Conservation (phyloP, 495 filamentous ascomycete species). For the Lasiosphaeriaceae sp. region DNA sequence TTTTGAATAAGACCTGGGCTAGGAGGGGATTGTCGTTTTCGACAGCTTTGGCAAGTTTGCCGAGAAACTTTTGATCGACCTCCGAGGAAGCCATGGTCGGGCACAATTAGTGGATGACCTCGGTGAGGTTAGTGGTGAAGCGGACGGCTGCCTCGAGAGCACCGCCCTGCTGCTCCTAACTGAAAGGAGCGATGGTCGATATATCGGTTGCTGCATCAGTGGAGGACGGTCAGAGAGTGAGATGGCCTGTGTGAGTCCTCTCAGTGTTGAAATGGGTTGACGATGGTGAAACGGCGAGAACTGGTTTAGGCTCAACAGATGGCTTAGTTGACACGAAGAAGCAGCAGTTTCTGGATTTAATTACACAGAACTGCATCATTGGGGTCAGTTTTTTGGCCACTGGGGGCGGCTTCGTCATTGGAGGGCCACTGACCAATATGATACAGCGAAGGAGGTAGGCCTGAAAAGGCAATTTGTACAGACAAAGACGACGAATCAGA, state of each 20-base stretch:
- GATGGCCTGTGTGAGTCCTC: too few relatives aligned
- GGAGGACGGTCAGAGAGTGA: neutral
- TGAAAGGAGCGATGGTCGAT: conserved; percentile 29
- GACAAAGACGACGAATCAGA: conserved; percentile 24
- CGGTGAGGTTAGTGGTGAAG: too few relatives aligned
- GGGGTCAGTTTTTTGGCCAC: conserved; percentile 28
- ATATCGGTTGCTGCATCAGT: neutral
- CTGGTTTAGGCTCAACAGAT: neutral
- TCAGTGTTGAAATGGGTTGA: neutral
- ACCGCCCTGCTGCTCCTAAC: neutral
- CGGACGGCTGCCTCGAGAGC: neutral
- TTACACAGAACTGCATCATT: conserved; percentile 33
- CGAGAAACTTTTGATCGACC: conserved; percentile 95
- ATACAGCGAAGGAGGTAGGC: conserved; percentile 34
- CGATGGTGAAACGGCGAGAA: neutral
- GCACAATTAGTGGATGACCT: neutral
- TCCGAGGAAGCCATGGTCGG: conserved; percentile 83
- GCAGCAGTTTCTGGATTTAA: conserved; percentile 14
- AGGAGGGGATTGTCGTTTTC: conserved; percentile 69
- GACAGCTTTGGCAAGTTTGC: conserved; percentile 73
- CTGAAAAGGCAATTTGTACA: conserved; percentile 31
- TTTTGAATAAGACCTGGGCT: conserved; percentile 77
- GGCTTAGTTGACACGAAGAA: neutral
- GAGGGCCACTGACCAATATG: conserved; percentile 50
- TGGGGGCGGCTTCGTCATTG: conserved; percentile 24